A percentile compares a stretch with the other conserved stretches of the same genome.
phyloP scores from a whole-genome alignment of 2,329 filamentous ascomycete species.

The Fusarium buxicola region DNA sequence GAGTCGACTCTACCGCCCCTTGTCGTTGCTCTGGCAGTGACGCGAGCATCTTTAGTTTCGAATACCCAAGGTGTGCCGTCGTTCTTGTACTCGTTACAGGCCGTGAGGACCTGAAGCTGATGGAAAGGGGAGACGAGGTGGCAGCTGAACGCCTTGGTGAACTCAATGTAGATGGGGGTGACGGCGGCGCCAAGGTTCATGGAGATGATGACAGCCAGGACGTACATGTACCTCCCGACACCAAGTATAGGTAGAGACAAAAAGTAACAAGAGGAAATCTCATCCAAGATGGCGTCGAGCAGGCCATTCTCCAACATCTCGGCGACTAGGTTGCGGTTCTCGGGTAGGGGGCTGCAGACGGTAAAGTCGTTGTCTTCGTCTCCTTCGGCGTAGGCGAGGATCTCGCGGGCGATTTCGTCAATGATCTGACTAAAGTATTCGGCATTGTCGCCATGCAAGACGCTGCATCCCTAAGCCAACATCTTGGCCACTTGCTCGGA shows the following conservation, averaged over 20 bases:
- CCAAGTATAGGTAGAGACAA: neutral
- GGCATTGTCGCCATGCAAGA: neutral
- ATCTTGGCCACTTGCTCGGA: constrained; percentile 1
- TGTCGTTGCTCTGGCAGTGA: neutral
- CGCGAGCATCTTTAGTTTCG: neutral
- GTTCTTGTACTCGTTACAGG: constrained; percentile 11
- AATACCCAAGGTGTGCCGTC: constrained; percentile 6
- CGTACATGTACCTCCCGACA: neutral
- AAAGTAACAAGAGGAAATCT: neutral
- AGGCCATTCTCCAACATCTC: constrained; percentile 3
- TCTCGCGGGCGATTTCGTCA: neutral
- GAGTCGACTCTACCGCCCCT: neutral
- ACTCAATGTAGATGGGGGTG: neutral
- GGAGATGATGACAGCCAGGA: neutral
- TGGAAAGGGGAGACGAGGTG: constrained; percentile 4
- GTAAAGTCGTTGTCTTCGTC: neutral
- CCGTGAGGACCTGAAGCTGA: constrained; percentile 9
- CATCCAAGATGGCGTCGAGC: neutral
- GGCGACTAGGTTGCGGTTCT: neutral
- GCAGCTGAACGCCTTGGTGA: neutral
- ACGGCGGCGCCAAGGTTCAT: neutral
- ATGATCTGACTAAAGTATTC: neutral
- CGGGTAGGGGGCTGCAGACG: neutral
- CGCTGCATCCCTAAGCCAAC: neutral
- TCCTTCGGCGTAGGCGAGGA: constrained; percentile 1